A percentile compares a stretch with the other conserved stretches of the same genome.
phyloP scores from a whole-genome alignment of 495 filamentous ascomycete species.

The Aspergillus indologenus region DNA sequence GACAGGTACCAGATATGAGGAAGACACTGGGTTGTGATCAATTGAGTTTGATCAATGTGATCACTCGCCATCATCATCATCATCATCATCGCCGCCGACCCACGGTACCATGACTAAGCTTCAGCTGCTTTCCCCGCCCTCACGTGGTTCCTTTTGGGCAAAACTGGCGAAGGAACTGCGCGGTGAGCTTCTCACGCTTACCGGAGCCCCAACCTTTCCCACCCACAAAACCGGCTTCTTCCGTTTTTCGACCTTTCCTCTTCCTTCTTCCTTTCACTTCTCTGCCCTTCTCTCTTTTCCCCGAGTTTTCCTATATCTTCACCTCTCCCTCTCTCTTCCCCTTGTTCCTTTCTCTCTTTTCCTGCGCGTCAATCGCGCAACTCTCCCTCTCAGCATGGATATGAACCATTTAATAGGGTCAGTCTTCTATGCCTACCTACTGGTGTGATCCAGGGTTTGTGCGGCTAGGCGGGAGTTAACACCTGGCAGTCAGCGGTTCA shows the following conservation, averaged over 20 bases:
- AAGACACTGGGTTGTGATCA: no score
- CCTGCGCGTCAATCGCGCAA: constrained; percentile 35
- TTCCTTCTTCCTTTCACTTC: constrained; percentile 10
- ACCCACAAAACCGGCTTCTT: constrained; percentile 36
- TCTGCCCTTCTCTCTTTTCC: constrained; percentile 6
- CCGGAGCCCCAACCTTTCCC: constrained; percentile 36
- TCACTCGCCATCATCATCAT: no score
- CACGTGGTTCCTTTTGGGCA: constrained; percentile 5
- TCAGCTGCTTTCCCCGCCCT: not conserved
- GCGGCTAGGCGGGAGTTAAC: constrained; percentile 45
- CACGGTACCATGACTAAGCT: not conserved
- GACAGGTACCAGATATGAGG: no score
- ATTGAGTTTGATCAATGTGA: no score
- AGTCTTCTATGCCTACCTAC: constrained; percentile 31
- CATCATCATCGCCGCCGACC: no score
- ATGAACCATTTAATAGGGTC: constrained; percentile 55
- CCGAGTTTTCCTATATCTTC: constrained; percentile 2
- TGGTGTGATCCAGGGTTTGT: constrained; percentile 39
- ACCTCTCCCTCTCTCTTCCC: constrained; percentile 11
- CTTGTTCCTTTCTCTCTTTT: constrained; percentile 18
- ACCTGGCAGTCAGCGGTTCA: constrained; percentile 49
- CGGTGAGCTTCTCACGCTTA: constrained; percentile 33
- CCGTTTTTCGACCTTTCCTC: constrained; percentile 13
- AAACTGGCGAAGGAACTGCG: constrained; percentile 29
- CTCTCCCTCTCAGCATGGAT: constrained; percentile 43